Evolutionary conservation across 371 early-diverging fungal genomes (phyloP), one percentile per base, ranked within the genome.

Genomic region (Syncephalastrum sp.): DNA sequence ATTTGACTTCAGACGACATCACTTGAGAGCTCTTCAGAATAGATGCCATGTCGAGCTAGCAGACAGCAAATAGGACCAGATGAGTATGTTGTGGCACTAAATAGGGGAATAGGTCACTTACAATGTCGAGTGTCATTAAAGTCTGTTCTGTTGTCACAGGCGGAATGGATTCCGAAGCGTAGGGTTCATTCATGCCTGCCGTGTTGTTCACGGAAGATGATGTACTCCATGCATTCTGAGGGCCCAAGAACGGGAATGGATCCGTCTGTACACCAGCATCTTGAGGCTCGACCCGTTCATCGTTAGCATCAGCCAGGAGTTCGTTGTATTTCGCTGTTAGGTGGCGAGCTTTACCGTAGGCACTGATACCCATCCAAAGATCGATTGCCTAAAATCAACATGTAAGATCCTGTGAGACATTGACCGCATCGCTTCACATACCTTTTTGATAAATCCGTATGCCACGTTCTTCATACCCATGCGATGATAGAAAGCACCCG

Each of bases 1-100:
- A 77, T 41, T 68, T 69, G 43, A 77, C 77, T 61, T 74, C 77
- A 10, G 72, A 71, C 8, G 74, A 74, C 54, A 77, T 77, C 15
- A 77, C 77, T 60, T 77, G 77, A 1, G 74, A 71, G 23, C 77
- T 77, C 59, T 77, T 77, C 16, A 77, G 56, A 16, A 77, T 77
- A 4, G 77, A 77, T 10, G 74, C 77, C 61, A 77, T 66, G 47
- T 77, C 77, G 13, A 56, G 25, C 57, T 56, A 15, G 14, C 17
- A 50, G 23, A 15, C 7, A 38, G 5, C 5, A 38, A 0, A 38
- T 12, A 17, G 21, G 17, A 16, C 14, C 5, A 51, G n/a, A 7
- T 3, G 4, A 33, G 5, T 51, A 38, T 29, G 17, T 3, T n/a
- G 23, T 21, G 21, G 21, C 21, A 21, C 21, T 21, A 21, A 1